phyloP scores from a whole-genome alignment of 306 rosid genomes.

The Nissolia schottii region DNA sequence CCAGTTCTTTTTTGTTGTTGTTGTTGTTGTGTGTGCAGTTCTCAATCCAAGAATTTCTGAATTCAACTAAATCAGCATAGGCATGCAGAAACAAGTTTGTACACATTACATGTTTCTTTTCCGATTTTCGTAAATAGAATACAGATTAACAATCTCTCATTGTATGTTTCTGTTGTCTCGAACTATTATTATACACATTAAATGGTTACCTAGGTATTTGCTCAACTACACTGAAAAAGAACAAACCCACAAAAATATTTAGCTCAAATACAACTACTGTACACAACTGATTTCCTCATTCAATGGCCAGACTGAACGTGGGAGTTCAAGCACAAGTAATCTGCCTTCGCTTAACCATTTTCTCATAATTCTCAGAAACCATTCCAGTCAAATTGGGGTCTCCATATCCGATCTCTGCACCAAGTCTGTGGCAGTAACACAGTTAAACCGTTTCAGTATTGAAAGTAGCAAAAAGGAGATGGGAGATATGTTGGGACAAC shows the following conservation, averaged over 20 bases:
- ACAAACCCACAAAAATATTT: constrained; percentile 8
- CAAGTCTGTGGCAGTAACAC: constrained; percentile 51
- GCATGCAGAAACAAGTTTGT: neutral
- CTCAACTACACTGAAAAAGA: constrained; percentile 14
- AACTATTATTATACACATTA: constrained; percentile 31
- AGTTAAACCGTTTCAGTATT: constrained; percentile 14
- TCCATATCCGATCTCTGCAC: constrained; percentile 78
- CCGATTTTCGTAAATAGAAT: constrained; percentile 3
- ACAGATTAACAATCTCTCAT: constrained; percentile 18
- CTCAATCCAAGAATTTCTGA: neutral
- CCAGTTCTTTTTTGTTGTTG: too few relatives aligned
- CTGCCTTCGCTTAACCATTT: constrained; percentile 71
- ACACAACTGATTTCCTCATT: constrained; percentile 16
- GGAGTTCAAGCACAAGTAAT: constrained; percentile 62
- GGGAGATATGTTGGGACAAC: neutral
- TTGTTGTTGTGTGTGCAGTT: too few relatives aligned
- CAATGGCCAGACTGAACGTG: neutral
- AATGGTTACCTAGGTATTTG: constrained; percentile 19
- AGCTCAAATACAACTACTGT: constrained; percentile 29
- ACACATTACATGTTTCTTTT: constrained; percentile 23
- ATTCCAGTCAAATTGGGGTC: constrained; percentile 87
- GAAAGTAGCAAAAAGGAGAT: neutral
- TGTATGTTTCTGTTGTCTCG: constrained; percentile 8
- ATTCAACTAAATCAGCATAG: neutral
- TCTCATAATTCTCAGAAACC: constrained; percentile 89